phyloP scores from a whole-genome alignment of 2,329 filamentous ascomycete species.

The Epicoccum sorghinum region DNA sequence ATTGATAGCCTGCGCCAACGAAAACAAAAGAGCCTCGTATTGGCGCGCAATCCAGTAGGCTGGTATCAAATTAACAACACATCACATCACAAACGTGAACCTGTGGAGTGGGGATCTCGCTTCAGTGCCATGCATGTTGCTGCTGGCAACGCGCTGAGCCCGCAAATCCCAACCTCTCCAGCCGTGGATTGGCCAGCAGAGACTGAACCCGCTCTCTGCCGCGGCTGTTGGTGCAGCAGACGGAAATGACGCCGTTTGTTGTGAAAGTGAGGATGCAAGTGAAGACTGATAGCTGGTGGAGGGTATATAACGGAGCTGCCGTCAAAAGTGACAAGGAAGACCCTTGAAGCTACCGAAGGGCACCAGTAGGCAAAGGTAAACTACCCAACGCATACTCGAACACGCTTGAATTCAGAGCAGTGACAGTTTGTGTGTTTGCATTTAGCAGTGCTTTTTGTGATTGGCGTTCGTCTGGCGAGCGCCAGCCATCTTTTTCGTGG shows the following conservation, averaged over 20 bases:
- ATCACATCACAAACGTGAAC: conserved; percentile 18
- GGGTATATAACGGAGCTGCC: neutral
- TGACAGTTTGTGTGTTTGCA: neutral
- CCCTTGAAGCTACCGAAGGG: conserved; percentile 2
- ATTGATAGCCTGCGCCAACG: conserved; percentile 7
- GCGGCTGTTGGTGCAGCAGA: conserved; percentile 5
- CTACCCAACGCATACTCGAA: conserved; percentile 1
- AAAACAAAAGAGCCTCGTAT: conserved; percentile 20
- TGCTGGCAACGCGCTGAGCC: conserved; percentile 33
- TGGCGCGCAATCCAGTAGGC: conserved; percentile 29
- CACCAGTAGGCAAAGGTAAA: neutral
- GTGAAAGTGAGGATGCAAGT: conserved; percentile 1
- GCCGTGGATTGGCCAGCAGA: conserved; percentile 24
- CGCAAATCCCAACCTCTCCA: conserved; percentile 37
- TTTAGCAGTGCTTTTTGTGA: conserved; percentile 4
- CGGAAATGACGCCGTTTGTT: conserved; percentile 2
- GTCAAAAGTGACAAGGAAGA: conserved; percentile 8
- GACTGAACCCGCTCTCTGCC: conserved; percentile 9
- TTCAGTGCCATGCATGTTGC: conserved; percentile 23
- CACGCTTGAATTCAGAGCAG: neutral
- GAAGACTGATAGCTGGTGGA: neutral
- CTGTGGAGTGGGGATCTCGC: conserved; percentile 17
- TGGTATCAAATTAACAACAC: conserved; percentile 24
- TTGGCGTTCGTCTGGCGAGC: conserved; percentile 19
- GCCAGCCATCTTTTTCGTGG: conserved; percentile 28